Evolutionary conservation across 306 rosid species (phyloP), one percentile per base, ranked within the genome.

Genomic region (apple (Malus domestica)): DNA sequence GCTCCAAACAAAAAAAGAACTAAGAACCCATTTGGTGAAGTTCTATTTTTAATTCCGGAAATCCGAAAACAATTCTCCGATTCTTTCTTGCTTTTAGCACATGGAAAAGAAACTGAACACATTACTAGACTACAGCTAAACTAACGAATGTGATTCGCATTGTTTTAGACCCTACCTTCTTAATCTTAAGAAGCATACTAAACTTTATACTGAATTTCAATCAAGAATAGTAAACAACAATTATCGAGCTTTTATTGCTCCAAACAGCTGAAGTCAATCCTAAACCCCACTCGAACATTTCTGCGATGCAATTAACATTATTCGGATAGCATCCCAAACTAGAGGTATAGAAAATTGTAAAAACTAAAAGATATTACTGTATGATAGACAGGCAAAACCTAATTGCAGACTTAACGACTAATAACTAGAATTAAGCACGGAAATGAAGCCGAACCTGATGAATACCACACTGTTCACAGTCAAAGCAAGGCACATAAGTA

Each of bases 401-500:
- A 35, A 38, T 10, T 38, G 30, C 44, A 38, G 22, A 64, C 10
- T 33, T 64, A 10, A 40, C 16, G 45, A 35, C 8, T 11, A 67
- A 4, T 13, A 29, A 19, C 35, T 27, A 29, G 10, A 64, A 64
- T 10, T 64, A 68, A 52, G 61, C 59, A 51, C 30, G 54, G n/a
- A 54, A 72, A 70, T 51, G 58, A 80, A 54, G 71, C 77, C 68
- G 20, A 74, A 86, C 89, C 89, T 86, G 89, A 83, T 86, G 87
- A 1, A 15, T 75, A 63, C 89, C 89, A 68, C 86, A 80, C 38
- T 57, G 78, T 70, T 68, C 68, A 62, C 89, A 86, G 70, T 76
- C 78, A 29, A 83, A 76, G 82, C 89, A 83, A 25, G 89, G 89
- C 68, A 86, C 89, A 61, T 86, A 86, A 29, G 89, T 86, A 73